Base-by-base conservation (phyloP, 352 stramenopile genomes). In the Globisporangium splendens region DNA sequence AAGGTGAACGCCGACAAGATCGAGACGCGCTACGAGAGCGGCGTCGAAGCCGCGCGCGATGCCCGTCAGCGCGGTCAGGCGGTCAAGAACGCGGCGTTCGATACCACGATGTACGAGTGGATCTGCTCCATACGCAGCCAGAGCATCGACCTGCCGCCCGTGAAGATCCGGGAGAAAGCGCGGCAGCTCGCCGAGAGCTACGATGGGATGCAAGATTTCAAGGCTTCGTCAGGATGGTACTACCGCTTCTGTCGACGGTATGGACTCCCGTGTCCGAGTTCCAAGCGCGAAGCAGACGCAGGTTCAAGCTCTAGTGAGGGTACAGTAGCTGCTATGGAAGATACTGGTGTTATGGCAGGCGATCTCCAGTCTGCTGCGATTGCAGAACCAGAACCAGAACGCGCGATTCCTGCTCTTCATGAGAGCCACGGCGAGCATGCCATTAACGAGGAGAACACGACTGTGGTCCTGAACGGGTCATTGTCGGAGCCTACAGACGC, bases 151-250 rank as follows among this genome's bases (percentile, higher is more conserved):
- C 49, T 79, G n/a, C 28, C 65, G 41, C 67, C 69, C 0, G 52
- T 58, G 6, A 49, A 70, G 6, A 55, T 86, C 18, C 64, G 71
- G 1, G 65, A 74, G 47, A 77, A 77, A 51, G 73, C 69, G 20
- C 62, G 65, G 8, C 50, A 62, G 13, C 59, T 86, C 47, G 69
- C 72, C n/a, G 33, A 43, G 3, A 43, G 46, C 17, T 70, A 65
- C 41, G 66, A 70, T 13, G 63, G 58, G 21, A 80, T 84, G 75
- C 50, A 69, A 17, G 69, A 50, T 44, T 86, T 83, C 65, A 83
- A 82, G 61, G 76, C 73, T 20, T 83, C 71, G 5, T 76, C 70
- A 0, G 76, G 76, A 3, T 86, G 76, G 73, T 83, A 74, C 62
- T 83, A 80, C 50, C 69, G 76, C 20, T 83, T 82, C 43, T 80